Base-by-base conservation (phyloP, 768 basidiomycete species). In the Rhodosporidiobolus odoratus region DNA sequence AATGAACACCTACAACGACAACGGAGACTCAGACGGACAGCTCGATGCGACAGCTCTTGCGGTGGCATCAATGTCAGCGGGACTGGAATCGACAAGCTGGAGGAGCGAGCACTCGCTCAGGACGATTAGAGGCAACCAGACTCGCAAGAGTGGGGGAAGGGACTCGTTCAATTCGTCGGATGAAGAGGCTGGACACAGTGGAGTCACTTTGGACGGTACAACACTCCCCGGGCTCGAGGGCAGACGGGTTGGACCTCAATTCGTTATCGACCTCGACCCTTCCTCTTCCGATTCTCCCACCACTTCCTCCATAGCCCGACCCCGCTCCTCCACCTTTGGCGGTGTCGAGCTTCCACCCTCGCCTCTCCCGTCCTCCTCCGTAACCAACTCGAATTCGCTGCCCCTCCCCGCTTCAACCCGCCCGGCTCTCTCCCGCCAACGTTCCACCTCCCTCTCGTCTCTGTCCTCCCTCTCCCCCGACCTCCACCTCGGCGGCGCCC, bases 401-500 rank as follows among this genome's bases (percentile, higher is more conserved):
- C 19, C 57, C 47, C 41, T 2, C 21, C 58, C 40, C 32, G 32
- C 61, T 19, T 21, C 52, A 12, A 10, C 50, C 4, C 48, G 54
- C 37, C 59, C 58, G 10, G 35, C 43, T 8, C 43, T 65, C 25
- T 30, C n/a, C 30, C 64, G 72, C 32, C 41, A n/a, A 25, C 67
- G 67, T 37, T 66, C 59, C 8, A 58, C 68, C 41, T 66, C 66
- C 1, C 53, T 58, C 63, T 62, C 72, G 32, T 62, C 64, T 9
- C 54, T 71, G 32, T 63, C 59, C n/a, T 53, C 67, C 21, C 52
- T 74, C 65, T 37, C 66, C 65, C 64, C 72, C 4, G 9, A n/a
- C 0, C 52, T 68, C 16, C 72, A 66, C 40, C 48, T 69, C 23
- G 73, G 66, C n/a, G 69, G 66, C 40, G 63, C 62, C 9, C 59